phyloP scores from a whole-genome alignment of 768 basidiomycete genomes.

The Suillus cothurnatus region DNA sequence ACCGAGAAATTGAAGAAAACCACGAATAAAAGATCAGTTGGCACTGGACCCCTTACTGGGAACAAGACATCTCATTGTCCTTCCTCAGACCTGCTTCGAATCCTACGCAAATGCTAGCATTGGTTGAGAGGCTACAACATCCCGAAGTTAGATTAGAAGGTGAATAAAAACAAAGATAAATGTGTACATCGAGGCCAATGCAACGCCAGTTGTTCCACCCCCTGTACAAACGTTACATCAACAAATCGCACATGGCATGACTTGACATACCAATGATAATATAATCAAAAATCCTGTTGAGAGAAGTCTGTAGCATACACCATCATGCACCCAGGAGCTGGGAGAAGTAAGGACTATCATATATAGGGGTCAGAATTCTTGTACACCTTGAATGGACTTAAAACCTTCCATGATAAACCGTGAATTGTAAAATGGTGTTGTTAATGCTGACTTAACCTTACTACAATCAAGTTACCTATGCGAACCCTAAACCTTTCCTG shows the following conservation, averaged over 20 bases:
- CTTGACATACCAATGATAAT: slow-evolving; percentile 19
- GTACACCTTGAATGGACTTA: not conserved
- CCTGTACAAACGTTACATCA: slow-evolving; percentile 9
- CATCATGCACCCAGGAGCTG: slow-evolving; percentile 2
- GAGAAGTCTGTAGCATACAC: slow-evolving; percentile 14
- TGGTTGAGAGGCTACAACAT: slow-evolving; percentile 14
- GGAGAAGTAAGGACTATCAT: not conserved
- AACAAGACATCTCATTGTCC: slow-evolving; percentile 15
- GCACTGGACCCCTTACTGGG: slow-evolving; percentile 3
- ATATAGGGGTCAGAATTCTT: not conserved
- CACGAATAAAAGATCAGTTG: not conserved
- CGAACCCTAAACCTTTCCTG: not conserved
- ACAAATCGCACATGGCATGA: not conserved
- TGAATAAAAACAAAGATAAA: not conserved
- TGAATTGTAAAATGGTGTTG: too few relatives aligned
- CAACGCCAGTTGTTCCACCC: slow-evolving; percentile 17
- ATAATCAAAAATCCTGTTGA: slow-evolving; percentile 19
- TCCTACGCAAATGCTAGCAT: slow-evolving; percentile 8
- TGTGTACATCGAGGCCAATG: slow-evolving; percentile 19
- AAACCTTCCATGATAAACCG: not conserved
- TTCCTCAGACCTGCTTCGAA: slow-evolving; percentile 19
- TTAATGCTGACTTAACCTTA: not conserved
- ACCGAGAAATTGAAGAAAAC: not conserved
- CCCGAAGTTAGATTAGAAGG: not conserved
- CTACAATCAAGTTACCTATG: not conserved